Evolutionary conservation across 1,284 basidiomycete genomes (phyloP).

Genomic region (Fistulina hepatica): DNA sequence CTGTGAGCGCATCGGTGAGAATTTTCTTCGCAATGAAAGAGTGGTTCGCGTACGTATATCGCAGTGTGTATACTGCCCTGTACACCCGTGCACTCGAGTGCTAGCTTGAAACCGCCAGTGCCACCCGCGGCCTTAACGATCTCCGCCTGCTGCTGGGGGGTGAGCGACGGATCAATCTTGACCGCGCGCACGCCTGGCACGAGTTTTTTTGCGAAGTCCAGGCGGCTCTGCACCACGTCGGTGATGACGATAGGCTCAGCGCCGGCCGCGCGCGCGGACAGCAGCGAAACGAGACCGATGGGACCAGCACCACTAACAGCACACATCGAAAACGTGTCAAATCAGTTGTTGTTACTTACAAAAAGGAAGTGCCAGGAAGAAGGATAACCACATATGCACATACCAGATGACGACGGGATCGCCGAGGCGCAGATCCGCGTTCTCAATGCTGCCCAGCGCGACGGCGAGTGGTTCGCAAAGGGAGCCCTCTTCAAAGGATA

Average conservation of each 20-base stretch:
- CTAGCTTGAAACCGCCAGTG: conserved; percentile 36
- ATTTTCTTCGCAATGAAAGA: neutral
- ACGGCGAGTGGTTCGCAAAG: conserved; percentile 54
- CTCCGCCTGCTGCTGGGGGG: conserved; percentile 37
- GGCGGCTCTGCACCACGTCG: conserved; percentile 69
- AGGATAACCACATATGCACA: neutral
- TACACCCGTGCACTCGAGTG: conserved; percentile 70
- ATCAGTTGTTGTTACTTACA: too few species aligned
- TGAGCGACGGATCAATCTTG: conserved; percentile 33
- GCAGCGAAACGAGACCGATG: conserved; percentile 72
- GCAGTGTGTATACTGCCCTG: conserved; percentile 63
- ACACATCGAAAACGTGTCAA: conserved; percentile 5
- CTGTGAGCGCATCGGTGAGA: conserved; percentile 19
- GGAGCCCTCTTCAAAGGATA: conserved; percentile 53
- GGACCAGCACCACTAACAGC: conserved; percentile 62
- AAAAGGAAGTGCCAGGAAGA: neutral
- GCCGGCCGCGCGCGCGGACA: conserved; percentile 72
- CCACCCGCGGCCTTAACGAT: conserved; percentile 39
- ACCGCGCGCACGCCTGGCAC: conserved; percentile 59
- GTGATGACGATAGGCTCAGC: conserved; percentile 70
- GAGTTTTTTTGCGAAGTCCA: conserved; percentile 72
- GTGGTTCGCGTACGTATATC: conserved; percentile 38
- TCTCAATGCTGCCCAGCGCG: conserved; percentile 52
- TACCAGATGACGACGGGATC: conserved; percentile 51
- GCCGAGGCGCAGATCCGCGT: conserved; percentile 47